Base-by-base conservation (phyloP, 371 early-diverging fungal species). In the Apophysomyces sp. region DNA sequence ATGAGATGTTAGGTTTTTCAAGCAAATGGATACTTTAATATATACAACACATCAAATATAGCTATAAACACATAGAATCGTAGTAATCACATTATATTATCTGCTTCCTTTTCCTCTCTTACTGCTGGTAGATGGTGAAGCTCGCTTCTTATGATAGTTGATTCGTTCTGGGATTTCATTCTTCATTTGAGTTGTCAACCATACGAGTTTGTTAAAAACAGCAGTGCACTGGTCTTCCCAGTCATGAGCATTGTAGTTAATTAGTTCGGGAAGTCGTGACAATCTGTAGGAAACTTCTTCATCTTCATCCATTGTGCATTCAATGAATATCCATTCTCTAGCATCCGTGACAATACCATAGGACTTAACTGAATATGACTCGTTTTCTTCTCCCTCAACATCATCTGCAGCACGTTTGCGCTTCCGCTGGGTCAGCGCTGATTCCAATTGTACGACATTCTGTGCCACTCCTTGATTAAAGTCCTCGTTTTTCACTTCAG, bases 401-500 rank as follows among this genome's bases (percentile, higher is more conserved):
- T 56, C 57, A 13, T 56, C 37, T 13, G 2, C 27, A 34, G 36
- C 18, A 36, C 34, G 57, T 36, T 56, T 56, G 57, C 57, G 18
- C 27, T 56, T 56, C 26, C 57, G 9, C 7, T 15, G 27, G 57
- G 34, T 56, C 57, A 24, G 40, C 16, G 36, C 34, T 32, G 34
- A 29, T 34, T 56, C 57, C 8, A 34, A 40, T 27, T 56, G 34
- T 24, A 32, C 2, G 2, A 40, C 36, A 56, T 34, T 56, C 57
- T 56, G 57, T 15, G 57, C 57, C 36, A 56, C 36, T 34, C 57
- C 57, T 40, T 56, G 36, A 8, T 34, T 34, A 56, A 56, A 27
- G 40, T 56, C 36, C 5, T 56, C 57, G 12, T 34, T 56, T 56
- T 56, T 56, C 29, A 56, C 40, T 34, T 56, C 57, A 56, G 57